Evolutionary conservation across 768 basidiomycete species (phyloP).

Genomic region (Kwoniella sp.): DNA sequence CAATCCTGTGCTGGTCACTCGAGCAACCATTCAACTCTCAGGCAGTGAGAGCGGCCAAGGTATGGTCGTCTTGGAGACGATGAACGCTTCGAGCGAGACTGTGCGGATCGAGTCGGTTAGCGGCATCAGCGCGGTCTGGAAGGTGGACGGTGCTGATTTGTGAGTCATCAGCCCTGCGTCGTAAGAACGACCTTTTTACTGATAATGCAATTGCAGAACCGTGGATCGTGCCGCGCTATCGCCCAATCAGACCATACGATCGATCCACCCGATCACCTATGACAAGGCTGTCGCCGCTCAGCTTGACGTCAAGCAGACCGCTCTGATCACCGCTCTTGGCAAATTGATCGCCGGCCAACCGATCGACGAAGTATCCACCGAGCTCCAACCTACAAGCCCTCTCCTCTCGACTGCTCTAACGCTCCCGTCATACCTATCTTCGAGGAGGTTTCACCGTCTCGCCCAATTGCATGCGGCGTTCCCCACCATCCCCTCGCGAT

Average conservation of each 20-base stretch:
- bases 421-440: conserved; percentile 19
- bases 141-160: not conserved
- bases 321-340: conserved; percentile 13
- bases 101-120: conserved; percentile 6
- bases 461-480: conserved; percentile 38
- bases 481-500: conserved; percentile 63
- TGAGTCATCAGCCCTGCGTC: not conserved
- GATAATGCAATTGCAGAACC: not conserved
- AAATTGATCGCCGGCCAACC: conserved; percentile 20
- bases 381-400: not conserved
- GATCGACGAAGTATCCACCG: conserved; percentile 12
- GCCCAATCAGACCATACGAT: conserved; percentile 25
- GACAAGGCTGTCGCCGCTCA: not conserved
- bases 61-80: conserved; percentile 3
- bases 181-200: not conserved
- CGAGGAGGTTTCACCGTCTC: conserved; percentile 58
- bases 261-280: conserved; percentile 7
- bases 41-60: not conserved
- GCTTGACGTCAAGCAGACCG: conserved; percentile 15
- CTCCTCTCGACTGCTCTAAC: conserved; percentile 1
- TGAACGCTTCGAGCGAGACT: conserved; percentile 13
- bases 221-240: not conserved
- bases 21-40: not conserved
- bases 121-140: conserved; percentile 22
- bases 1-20: not conserved